Evolutionary conservation across 163 green algal genomes (phyloP), one percentile per base, ranked within the genome.

Genomic region (Chloroidium sp.): DNA sequence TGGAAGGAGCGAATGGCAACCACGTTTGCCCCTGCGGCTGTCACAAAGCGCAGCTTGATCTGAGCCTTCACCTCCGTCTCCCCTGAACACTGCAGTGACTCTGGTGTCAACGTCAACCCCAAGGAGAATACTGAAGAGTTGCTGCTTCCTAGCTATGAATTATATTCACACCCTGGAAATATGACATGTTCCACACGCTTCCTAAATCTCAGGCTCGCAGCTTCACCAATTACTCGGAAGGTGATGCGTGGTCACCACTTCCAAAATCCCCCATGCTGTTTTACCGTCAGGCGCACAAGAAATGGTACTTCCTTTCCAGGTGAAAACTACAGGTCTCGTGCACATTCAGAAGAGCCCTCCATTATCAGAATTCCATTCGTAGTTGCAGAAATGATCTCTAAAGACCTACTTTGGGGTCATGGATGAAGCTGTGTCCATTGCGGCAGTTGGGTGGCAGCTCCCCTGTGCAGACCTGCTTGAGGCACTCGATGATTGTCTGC

Each of bases 401-500:
- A 10, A 67, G 1, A 58, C 76, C 4, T 76, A 93, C 93, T 87
- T 98, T 97, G 1, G 95, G 95, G 83, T 99, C 95, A 83, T 98
- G 93, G 57, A 99, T 92, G 86, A 99, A 98, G 83, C 85, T 93
- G 82, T 98, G 92, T 0, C 95, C 94, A 36, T 83, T 90, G 12
- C 90, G 87, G 0, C 91, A 93, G 89, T 98, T 98, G 60, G 96
- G 96, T 13, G 96, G 96, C 82, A 99, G 87, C 81, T 97, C 93
- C 1, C 96, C 96, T 1, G 96, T 98, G 84, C 90, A 96, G 0
- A 94, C 95, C 84, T 96, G 92, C 79, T 97, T 97, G 57, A 99
- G 87, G 86, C 94, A 98, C 86, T 99, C 96, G 72, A 99, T 99
- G 57, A 99, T 91, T 0, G 96, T 99, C 95, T 98, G 93, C 75